Evolutionary conservation across 1,284 basidiomycete species (phyloP).

Genomic region (Tetrapyrgos nigripes): DNA sequence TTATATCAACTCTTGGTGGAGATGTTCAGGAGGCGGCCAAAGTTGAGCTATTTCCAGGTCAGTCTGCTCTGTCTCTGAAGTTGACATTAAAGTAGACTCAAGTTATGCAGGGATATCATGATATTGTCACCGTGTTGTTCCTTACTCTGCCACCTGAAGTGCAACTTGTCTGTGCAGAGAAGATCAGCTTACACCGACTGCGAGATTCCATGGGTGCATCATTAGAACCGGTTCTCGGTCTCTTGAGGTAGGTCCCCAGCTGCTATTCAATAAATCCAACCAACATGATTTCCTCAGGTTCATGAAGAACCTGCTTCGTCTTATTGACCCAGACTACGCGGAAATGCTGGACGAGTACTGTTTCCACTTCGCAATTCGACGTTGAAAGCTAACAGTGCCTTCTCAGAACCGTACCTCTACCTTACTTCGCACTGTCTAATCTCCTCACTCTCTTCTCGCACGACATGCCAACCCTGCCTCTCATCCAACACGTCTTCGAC

Average conservation of each 20-base stretch:
- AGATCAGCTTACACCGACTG: constrained; percentile 82
- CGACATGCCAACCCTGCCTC: constrained; percentile 82
- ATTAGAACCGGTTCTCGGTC: constrained; percentile 85
- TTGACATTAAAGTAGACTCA: background rate
- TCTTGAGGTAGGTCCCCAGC: constrained; percentile 65
- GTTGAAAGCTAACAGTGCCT: constrained; percentile 32
- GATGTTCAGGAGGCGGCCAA: constrained; percentile 76
- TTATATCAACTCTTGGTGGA: constrained; percentile 79
- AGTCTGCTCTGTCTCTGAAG: constrained; percentile 20
- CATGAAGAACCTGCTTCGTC: constrained; percentile 70
- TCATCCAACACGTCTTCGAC: constrained; percentile 91
- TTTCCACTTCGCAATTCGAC: constrained; percentile 6
- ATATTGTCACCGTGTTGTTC: constrained; percentile 87
- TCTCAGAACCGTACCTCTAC: constrained; percentile 62
- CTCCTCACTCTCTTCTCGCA: constrained; percentile 92
- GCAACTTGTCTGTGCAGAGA: constrained; percentile 66
- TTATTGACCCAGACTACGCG: constrained; percentile 77
- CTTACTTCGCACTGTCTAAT: constrained; percentile 90
- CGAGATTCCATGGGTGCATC: constrained; percentile 90
- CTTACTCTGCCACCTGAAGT: constrained; percentile 75
- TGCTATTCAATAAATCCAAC: background rate
- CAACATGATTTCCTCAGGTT: constrained; percentile 51
- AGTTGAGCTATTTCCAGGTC: constrained; percentile 87
- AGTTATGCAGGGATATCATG: constrained; percentile 83
- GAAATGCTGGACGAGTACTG: constrained; percentile 69